phyloP scores from a whole-genome alignment of 345 rosid genomes.

The Isatis tinctoria region DNA sequence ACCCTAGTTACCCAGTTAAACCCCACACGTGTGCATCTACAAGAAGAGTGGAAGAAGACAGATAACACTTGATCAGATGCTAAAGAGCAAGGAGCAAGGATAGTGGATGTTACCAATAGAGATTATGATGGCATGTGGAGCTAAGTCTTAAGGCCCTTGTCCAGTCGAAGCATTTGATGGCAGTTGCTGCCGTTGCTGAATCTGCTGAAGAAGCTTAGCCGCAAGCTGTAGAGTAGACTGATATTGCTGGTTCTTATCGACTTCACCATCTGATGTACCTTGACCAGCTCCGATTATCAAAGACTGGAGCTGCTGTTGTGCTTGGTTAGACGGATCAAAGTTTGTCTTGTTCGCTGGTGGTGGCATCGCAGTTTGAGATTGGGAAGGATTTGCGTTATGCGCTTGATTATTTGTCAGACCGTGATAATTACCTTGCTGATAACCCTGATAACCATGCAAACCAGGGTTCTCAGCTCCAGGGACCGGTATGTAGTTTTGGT shows the following conservation, averaged over 20 bases:
- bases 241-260: slow-evolving; percentile 81
- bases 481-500: slow-evolving; percentile 41
- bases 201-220: slow-evolving; percentile 82
- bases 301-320: slow-evolving; percentile 52
- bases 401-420: slow-evolving; percentile 43
- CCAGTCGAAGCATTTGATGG: slow-evolving; percentile 40
- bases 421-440: slow-evolving; percentile 41
- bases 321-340: slow-evolving; percentile 42
- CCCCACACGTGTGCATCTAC: not conserved
- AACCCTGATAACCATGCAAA: slow-evolving; percentile 38
- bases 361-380: slow-evolving; percentile 44
- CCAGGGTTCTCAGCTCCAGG: slow-evolving; percentile 45
- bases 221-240: slow-evolving; percentile 94
- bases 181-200: slow-evolving; percentile 62
- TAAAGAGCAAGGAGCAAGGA: not conserved
- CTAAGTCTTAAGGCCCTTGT: slow-evolving; percentile 38
- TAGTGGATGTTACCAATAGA: slow-evolving; percentile 38
- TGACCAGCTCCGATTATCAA: slow-evolving; percentile 46
- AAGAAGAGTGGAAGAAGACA: not conserved
- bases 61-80: not conserved
- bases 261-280: slow-evolving; percentile 52
- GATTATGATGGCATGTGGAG: slow-evolving; percentile 13
- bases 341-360: slow-evolving; percentile 38
- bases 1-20: not conserved
- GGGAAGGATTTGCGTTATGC: slow-evolving; percentile 42